A percentile compares a stretch with the other conserved stretches of the same genome.
These are phyloP conservation scores for Aspergillus terreus DNA, from an alignment of 2,329 filamentous ascomycete genomes.

Conservation along the genomic window DNA sequence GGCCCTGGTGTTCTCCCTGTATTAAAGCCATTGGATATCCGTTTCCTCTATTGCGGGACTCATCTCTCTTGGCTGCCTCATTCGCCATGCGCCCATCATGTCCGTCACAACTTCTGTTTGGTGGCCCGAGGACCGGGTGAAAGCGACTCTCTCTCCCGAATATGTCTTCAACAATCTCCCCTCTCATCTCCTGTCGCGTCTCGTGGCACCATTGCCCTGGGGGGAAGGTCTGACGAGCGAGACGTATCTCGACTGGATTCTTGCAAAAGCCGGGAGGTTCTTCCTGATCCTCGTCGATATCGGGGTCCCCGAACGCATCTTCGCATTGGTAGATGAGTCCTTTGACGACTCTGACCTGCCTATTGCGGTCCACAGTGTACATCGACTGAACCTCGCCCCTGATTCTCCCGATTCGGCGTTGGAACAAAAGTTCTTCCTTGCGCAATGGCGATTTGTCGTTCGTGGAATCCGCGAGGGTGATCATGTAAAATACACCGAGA, in stretches of 20 bases:
- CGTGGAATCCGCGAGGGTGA: slow-evolving; percentile 53
- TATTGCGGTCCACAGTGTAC: slow-evolving; percentile 52
- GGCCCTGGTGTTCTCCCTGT: not conserved
- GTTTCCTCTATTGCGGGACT: not conserved
- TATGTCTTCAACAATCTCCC: slow-evolving; percentile 36
- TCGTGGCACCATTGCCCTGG: slow-evolving; percentile 38
- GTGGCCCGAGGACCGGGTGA: slow-evolving; percentile 46
- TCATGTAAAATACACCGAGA: slow-evolving; percentile 56
- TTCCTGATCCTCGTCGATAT: slow-evolving; percentile 59
- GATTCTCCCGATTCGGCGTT: slow-evolving; percentile 43
- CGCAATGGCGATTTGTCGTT: slow-evolving; percentile 57
- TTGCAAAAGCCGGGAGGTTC: slow-evolving; percentile 54
- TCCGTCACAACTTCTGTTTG: slow-evolving; percentile 33
- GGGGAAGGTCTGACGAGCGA: slow-evolving; percentile 46
- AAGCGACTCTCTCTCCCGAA: slow-evolving; percentile 39
- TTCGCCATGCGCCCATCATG: slow-evolving; percentile 21
- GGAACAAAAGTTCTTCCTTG: slow-evolving; percentile 56
- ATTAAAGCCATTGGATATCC: slow-evolving; percentile 7
- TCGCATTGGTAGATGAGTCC: slow-evolving; percentile 57
- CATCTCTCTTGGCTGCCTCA: slow-evolving; percentile 1
- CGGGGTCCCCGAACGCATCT: slow-evolving; percentile 61
- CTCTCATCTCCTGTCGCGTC: slow-evolving; percentile 33
- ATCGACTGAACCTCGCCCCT: slow-evolving; percentile 51
- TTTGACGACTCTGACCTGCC: slow-evolving; percentile 62
- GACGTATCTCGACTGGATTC: slow-evolving; percentile 61